Evolutionary conservation across 768 basidiomycete genomes (phyloP), one percentile per base, ranked within the genome.

Genomic region (Tricholoma sp.): DNA sequence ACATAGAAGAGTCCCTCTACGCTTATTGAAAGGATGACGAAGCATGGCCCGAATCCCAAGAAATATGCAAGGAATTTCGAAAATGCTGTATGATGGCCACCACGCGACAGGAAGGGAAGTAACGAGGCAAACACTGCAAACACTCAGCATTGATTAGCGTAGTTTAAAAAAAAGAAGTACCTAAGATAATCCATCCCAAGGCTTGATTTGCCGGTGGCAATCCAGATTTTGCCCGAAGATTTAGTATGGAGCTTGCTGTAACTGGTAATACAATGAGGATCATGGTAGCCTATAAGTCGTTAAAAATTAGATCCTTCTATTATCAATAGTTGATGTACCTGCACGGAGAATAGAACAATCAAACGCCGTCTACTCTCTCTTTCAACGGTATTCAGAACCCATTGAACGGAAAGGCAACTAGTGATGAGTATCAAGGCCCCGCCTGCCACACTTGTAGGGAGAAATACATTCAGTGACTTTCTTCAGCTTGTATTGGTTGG

Each of bases 1-100:
- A 82, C 73, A 63, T 85, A 92, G 69, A 94, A 94, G 12, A 92
- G 74, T 0, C 86, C 88, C 65, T 94, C 92, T 21, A 86, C 82
- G 57, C 87, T 88, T 67, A 93, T 89, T 2, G 91, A 90, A 16
- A 94, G 77, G 35, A 91, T 78, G 34, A 91, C 77, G 58, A 93
- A 94, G 63, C 84, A 86, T 3, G 85, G 85, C 0, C 83, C 81
- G 59, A 92, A 88, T 5, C 84, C 83, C 46, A 91, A 78, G 67
- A 89, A 89, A 63, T 84, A 82, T 27, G 77, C 75, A 31, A 86
- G 69, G 12, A 87, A 73, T 63, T 80, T 85, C 1, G 83, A 79
- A 52, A 70, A 68, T 2, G 79, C 70, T 4, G 70, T 76, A 22
- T 69, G 69, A 57, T 76, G 71, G 32, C 68, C 59, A 46, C 63